Conservation (phyloP, 2,329 filamentous ascomycete genomes). For the Neoascochyta sp. region DNA sequence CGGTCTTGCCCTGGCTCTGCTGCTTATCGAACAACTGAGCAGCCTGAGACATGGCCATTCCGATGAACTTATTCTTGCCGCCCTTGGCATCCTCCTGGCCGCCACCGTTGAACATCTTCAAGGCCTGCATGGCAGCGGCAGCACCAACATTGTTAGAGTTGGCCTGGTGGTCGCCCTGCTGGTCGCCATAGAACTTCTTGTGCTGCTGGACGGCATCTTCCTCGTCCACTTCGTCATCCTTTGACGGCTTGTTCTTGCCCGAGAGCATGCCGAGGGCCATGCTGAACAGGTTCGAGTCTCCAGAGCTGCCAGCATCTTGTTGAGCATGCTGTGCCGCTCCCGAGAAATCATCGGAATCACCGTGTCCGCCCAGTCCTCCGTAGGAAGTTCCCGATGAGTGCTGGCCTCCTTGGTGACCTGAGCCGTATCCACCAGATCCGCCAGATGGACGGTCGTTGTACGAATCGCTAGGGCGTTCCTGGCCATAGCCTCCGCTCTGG, state of each 20-base stretch:
- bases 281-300: constrained; percentile 53
- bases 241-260: constrained; percentile 50
- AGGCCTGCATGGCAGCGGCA: constrained; percentile 75
- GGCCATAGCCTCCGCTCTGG: constrained; percentile 12
- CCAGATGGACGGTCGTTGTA: no score
- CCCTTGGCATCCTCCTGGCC: constrained; percentile 37
- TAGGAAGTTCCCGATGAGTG: constrained; percentile 44
- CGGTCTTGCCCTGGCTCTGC: constrained; percentile 52
- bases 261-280: constrained; percentile 54
- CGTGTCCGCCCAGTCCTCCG: constrained; percentile 39
- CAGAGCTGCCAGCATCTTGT: constrained; percentile 50
- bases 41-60: constrained; percentile 83
- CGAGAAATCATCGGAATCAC: constrained; percentile 50
- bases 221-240: constrained; percentile 57
- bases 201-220: constrained; percentile 69
- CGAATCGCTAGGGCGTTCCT: no score
- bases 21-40: constrained; percentile 70
- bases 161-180: constrained; percentile 42
- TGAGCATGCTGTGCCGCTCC: constrained; percentile 55
- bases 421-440: constrained; percentile 16
- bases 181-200: constrained; percentile 64
- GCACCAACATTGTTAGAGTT: constrained; percentile 53
- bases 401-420: constrained; percentile 23
- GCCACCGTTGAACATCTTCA: constrained; percentile 71
- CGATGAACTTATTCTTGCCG: constrained; percentile 75